Percentiles rank a stretch among this genome's conserved stretches.
Conservation (phyloP, 2,329 filamentous ascomycete species). For the Macrophomina tecta region DNA sequence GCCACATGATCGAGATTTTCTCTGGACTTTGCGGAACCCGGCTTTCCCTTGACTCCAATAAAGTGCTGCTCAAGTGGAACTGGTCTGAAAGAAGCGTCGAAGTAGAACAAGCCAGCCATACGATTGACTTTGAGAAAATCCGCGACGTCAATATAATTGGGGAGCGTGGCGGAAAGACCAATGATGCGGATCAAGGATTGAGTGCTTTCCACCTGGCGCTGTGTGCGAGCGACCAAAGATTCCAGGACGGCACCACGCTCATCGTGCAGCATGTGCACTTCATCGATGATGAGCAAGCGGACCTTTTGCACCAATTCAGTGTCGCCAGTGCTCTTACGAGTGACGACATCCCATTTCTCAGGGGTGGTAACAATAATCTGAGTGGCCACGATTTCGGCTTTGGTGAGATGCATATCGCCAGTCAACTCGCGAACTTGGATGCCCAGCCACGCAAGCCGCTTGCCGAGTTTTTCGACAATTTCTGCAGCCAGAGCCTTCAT, state of each 20-base stretch:
- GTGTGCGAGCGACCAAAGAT: conserved; percentile 90
- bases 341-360: conserved; percentile 99
- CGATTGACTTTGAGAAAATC: conserved; percentile 97
- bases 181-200: conserved; percentile 97
- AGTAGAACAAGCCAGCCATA: conserved; percentile 92
- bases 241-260: conserved; percentile 95
- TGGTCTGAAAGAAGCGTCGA: conserved; percentile 92
- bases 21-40: conserved; percentile 77
- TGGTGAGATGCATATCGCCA: conserved; percentile 98
- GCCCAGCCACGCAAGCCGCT: conserved; percentile 90
- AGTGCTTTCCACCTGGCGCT: conserved; percentile 96
- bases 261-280: conserved; percentile 99
- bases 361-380: conserved; percentile 99
- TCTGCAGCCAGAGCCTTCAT: conserved; percentile 99
- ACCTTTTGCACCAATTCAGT: conserved; percentile 98
- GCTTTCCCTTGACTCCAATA: conserved; percentile 91
- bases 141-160: conserved; percentile 95
- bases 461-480: conserved; percentile 92
- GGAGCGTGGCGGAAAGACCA: conserved; percentile 91
- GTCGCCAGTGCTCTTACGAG: conserved; percentile 94
- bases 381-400: conserved; percentile 91
- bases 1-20: conserved; percentile 88
- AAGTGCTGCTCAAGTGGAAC: conserved; percentile 98
- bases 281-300: conserved; percentile 92
- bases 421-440: conserved; percentile 92